Conservation (phyloP, 495 filamentous ascomycete genomes). For the Trichoderma parareesei region DNA sequence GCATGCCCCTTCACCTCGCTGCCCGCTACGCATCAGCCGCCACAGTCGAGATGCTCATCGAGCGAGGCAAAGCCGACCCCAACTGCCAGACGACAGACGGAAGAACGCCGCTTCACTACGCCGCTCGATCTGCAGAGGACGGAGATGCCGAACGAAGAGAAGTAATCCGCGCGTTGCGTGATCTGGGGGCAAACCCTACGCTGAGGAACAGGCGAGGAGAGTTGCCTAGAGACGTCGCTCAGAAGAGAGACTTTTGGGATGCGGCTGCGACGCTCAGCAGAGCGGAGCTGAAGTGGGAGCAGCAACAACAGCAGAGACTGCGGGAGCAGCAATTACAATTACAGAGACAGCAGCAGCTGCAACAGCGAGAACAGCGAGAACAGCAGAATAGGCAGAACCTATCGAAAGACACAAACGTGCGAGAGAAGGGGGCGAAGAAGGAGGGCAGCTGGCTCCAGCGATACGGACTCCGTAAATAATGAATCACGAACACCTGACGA, state of each 20-base stretch:
- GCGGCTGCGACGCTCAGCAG: conserved; percentile 9
- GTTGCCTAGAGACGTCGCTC: conserved; percentile 7
- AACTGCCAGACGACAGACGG: conserved; percentile 10
- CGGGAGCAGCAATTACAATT: not conserved
- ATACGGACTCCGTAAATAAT: not conserved
- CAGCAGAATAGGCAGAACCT: not conserved
- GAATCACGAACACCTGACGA: conserved; percentile 1
- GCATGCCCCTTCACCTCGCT: conserved; percentile 27
- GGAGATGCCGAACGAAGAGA: conserved; percentile 9
- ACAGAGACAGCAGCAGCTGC: not conserved
- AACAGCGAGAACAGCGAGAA: not conserved
- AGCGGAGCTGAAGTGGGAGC: conserved; percentile 6
- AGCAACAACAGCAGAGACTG: not conserved
- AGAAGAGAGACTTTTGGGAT: conserved; percentile 12
- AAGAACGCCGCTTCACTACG: conserved; percentile 11
- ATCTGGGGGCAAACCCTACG: conserved; percentile 1
- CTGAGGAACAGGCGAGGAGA: not conserved
- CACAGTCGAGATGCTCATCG: conserved; percentile 10
- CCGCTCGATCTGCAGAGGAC: conserved; percentile 7
- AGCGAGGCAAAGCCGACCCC: conserved; percentile 7
- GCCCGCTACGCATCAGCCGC: conserved; percentile 11
- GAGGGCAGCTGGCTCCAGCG: conserved; percentile 8
- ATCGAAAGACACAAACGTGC: not conserved
- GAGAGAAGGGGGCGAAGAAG: not conserved
- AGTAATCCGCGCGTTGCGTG: conserved; percentile 9